Evolutionary conservation across 352 stramenopile species (phyloP), one percentile per base, ranked within the genome.

Genomic region (Globisporangium carolinianum): DNA sequence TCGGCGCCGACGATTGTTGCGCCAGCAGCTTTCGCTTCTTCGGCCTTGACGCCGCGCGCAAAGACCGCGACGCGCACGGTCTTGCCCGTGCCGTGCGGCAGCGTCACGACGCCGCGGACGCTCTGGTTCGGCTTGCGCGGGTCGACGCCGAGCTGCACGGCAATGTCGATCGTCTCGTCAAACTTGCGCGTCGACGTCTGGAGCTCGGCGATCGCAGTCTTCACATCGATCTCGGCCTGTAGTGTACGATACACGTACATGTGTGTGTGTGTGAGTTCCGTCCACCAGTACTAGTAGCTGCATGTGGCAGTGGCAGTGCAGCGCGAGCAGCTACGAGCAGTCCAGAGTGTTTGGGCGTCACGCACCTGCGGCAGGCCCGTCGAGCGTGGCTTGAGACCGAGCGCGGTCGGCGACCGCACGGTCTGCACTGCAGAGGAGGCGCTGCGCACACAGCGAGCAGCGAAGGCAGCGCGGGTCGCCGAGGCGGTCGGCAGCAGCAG

Each of bases 1-100:
- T 97, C 91, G 14, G 86, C 88, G 47, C 91, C 91, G 38, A 97
- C 90, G 45, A 97, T 85, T 41, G 83, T 80, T 14, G 91, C 91
- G 17, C 91, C 91, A 36, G 91, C 91, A 48, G 76, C 86, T 65
- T 83, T 93, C 50, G 91, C 91, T 55, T 96, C 88, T 60, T 96
- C 89, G 17, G 85, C 89, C 69, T 94, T 95, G 14, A 75, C 71
- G 53, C 88, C 90, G 48, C 87, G 83, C 47, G 89, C 89, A 63
- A 98, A 98, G 45, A 98, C 91, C 0, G 89, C 89, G 41, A 98
- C 88, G 47, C 81, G 76, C 52, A 96, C 81, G 18, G 73, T 72
- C 68, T 96, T 96, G 58, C 89, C 87, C 57, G 84, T 96, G 47
- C 85, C 83, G 61, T 95, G 84, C 0, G 89, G 89, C 47, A 96